Evolutionary conservation across 441 rosid species (phyloP).

Genomic region (Raphanus hybrid): DNA sequence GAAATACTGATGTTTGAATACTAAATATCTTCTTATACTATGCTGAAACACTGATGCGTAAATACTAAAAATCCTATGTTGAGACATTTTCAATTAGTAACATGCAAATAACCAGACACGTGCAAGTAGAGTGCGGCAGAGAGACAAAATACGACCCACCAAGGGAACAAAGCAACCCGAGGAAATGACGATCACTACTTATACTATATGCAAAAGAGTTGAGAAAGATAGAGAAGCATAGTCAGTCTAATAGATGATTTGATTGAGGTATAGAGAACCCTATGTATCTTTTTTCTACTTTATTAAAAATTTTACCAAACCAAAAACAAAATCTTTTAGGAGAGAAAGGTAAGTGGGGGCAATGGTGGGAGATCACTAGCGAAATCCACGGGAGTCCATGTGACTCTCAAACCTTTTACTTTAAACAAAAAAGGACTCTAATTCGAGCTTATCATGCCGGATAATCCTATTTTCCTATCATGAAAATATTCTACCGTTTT

Average conservation of each 20-base stretch:
- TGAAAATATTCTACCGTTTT: constrained; percentile 1
- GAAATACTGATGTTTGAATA: too few species aligned
- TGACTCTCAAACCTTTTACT: constrained; percentile 55
- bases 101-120: constrained; percentile 51
- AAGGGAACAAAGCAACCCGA: constrained; percentile 44
- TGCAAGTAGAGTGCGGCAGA: constrained; percentile 38
- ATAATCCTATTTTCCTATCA: constrained; percentile 2
- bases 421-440: constrained; percentile 28
- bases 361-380: constrained; percentile 48
- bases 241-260: constrained; percentile 29
- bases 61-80: too few species aligned
- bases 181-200: constrained; percentile 46
- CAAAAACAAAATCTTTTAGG: constrained; percentile 30
- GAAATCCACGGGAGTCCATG: constrained; percentile 90
- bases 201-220: constrained; percentile 20
- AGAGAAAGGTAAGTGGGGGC: constrained; percentile 36
- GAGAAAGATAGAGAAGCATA: constrained; percentile 26
- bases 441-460: constrained; percentile 29
- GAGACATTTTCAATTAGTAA: background rate
- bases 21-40: too few species aligned
- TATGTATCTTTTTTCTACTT: constrained; percentile 16
- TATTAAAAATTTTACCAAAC: constrained; percentile 7
- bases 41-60: too few species aligned
- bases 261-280: constrained; percentile 40
- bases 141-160: constrained; percentile 49